A percentile compares a stretch with the other conserved stretches of the same genome.
Conservation (phyloP, 1,284 basidiomycete genomes). For the Ceratobasidium sp. region DNA sequence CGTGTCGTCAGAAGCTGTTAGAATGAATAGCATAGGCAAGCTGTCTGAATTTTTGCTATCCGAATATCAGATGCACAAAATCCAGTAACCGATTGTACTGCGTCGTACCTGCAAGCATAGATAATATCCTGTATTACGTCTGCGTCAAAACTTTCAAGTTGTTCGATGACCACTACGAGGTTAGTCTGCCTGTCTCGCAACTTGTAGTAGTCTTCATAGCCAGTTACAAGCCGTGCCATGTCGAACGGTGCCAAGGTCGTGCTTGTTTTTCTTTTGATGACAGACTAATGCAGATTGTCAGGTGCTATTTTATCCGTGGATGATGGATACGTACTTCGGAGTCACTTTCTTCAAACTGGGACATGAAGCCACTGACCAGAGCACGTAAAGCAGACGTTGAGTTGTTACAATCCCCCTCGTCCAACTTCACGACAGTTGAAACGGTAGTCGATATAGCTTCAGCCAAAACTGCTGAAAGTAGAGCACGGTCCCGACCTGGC, state of each 20-base stretch:
- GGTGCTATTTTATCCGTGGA: not conserved
- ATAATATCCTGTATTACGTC: constrained; percentile 17
- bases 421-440: constrained; percentile 1
- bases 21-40: constrained; percentile 12
- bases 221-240: constrained; percentile 28
- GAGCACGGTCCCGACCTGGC: constrained; percentile 24
- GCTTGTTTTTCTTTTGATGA: not conserved
- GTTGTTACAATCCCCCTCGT: constrained; percentile 23
- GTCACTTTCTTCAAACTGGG: constrained; percentile 11
- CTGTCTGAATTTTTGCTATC: constrained; percentile 27
- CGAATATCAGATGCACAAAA: not conserved
- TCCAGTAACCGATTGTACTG: not conserved
- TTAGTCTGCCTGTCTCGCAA: constrained; percentile 12
- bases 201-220: constrained; percentile 22
- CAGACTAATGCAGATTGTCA: not conserved
- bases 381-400: constrained; percentile 14
- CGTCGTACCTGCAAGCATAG: constrained; percentile 26
- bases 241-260: constrained; percentile 23
- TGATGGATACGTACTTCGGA: not conserved
- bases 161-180: constrained; percentile 25
- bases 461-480: constrained; percentile 18
- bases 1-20: constrained; percentile 5
- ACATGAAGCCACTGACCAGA: constrained; percentile 7
- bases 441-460: not conserved
- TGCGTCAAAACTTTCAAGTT: constrained; percentile 12